Percentiles rank a stretch among this genome's conserved stretches.
phyloP scores from a whole-genome alignment of 768 basidiomycete species.

The Lactarius hatsudake region DNA sequence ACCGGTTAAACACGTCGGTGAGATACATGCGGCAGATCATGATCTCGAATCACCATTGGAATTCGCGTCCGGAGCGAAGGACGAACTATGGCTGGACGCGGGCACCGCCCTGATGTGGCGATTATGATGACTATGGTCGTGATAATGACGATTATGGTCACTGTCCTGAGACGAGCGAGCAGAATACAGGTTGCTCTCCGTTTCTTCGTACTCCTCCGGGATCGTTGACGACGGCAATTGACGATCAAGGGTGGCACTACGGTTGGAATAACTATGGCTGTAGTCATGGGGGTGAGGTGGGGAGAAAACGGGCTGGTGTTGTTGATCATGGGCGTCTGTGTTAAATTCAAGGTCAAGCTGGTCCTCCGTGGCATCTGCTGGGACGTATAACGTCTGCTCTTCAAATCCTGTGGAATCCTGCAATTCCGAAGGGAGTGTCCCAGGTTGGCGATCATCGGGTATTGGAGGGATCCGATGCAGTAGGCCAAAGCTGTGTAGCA shows the following conservation, averaged over 20 bases:
- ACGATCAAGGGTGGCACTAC: constrained; percentile 16
- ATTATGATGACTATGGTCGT: constrained; percentile 20
- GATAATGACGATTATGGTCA: constrained; percentile 8
- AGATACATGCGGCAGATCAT: constrained; percentile 17
- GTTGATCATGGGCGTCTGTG: constrained; percentile 28
- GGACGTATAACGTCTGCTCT: constrained; percentile 68
- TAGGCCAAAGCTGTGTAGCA: constrained; percentile 67
- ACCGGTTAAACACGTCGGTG: constrained; percentile 22
- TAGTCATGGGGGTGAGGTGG: constrained; percentile 24
- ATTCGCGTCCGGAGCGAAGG: constrained; percentile 14
- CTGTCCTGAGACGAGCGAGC: constrained; percentile 24
- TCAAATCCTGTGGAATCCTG: constrained; percentile 52
- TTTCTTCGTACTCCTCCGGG: constrained; percentile 24
- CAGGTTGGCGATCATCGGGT: constrained; percentile 54
- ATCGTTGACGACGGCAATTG: constrained; percentile 22
- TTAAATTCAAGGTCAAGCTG: constrained; percentile 32
- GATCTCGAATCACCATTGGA: constrained; percentile 28
- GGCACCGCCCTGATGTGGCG: constrained; percentile 20
- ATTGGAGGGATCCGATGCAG: constrained; percentile 91
- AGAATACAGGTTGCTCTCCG: constrained; percentile 18
- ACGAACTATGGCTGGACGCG: constrained; percentile 3
- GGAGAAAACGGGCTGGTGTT: constrained; percentile 28
- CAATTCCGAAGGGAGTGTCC: constrained; percentile 55
- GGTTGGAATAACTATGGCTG: constrained; percentile 26
- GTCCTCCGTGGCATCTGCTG: constrained; percentile 63